phyloP scores from a whole-genome alignment of 163 green algal genomes.

The Chlorella variabilis region DNA sequence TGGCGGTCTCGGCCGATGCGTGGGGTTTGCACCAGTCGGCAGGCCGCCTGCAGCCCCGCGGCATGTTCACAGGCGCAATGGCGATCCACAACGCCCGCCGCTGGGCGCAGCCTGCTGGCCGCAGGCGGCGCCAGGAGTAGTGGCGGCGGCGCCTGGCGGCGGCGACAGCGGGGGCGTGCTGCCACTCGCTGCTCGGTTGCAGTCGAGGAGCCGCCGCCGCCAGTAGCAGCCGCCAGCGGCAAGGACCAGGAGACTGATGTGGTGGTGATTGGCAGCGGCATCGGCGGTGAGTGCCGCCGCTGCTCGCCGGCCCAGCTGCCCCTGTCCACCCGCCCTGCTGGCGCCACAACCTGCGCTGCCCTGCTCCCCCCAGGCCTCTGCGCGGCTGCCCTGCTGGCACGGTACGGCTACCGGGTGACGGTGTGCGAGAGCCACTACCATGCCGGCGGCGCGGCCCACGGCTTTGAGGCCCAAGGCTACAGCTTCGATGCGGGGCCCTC shows the following conservation, averaged over 20 bases:
- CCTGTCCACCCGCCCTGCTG: background rate
- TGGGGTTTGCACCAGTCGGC: background rate
- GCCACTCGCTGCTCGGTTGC: too few relatives aligned
- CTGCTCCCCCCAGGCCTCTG: constrained; percentile 69
- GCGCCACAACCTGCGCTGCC: background rate
- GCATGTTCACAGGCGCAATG: too few relatives aligned
- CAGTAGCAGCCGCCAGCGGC: background rate
- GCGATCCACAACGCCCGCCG: too few relatives aligned
- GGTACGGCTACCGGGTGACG: constrained; percentile 79
- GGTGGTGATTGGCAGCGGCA: constrained; percentile 79
- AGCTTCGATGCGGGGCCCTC: constrained; percentile 89
- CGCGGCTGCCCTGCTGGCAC: constrained; percentile 80
- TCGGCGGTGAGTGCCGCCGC: constrained; percentile 42
- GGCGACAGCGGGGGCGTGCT: too few relatives aligned
- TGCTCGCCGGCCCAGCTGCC: background rate
- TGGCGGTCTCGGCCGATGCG: too few relatives aligned
- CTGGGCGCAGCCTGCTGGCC: too few relatives aligned
- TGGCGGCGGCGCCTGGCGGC: too few relatives aligned
- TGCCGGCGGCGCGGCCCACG: constrained; percentile 86
- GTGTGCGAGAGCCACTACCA: constrained; percentile 88
- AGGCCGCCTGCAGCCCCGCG: background rate
- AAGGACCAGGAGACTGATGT: constrained; percentile 54
- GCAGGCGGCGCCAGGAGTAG: too few relatives aligned
- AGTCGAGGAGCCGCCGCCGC: background rate
- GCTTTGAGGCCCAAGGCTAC: constrained; percentile 81